Evolutionary conservation across 2,329 filamentous ascomycete species (phyloP), one percentile per base, ranked within the genome.

Genomic region (Colletotrichum sp.): DNA sequence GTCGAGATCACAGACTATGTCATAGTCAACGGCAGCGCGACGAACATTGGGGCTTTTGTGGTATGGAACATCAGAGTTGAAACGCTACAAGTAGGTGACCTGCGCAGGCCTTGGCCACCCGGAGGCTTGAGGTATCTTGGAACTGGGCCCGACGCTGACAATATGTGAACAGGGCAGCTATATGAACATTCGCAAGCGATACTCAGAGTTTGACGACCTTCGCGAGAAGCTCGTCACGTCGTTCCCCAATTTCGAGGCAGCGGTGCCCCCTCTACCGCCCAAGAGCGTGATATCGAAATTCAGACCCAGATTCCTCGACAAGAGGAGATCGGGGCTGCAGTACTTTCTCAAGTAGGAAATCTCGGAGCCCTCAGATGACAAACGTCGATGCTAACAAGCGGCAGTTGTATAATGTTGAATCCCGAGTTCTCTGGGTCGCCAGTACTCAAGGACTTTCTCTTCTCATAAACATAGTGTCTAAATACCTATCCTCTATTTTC

Each of bases 391-490:
- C 78, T 75, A 48, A 68, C 48, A 10, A 8, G 16, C 60, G 36
- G 10, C 82, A 98, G 95, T 83, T 98, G 96, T 86, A 93, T 98
- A 77, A 86, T 99, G 79, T 87, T 98, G 34, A 98, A 98, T 84
- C 96, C 96, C 0, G 96, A 98, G 84, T 98, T 98, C 82, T 95
- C 96, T 39, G 94, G 95, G 13, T 97, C 95, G n/a, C 95, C 96
- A 0, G 92, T 98, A 3, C 89, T 98, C 59, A 98, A 97, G 83
- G 95, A 98, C 74, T 98, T 98, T 82, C 89, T 98, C 67, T 97
- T 98, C 83, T 88, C 88, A 68, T 91, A 80, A 89, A 66, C 75
- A 75, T 63, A 75, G 68, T 75, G 75, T 74, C 48, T 65, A 52
- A 60, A 65, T 39, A 73, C 57, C 59, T 15, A 68, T 7, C 32